Evolutionary conservation across 371 early-diverging fungal species (phyloP).

Genomic region (Catenaria anguillulae): DNA sequence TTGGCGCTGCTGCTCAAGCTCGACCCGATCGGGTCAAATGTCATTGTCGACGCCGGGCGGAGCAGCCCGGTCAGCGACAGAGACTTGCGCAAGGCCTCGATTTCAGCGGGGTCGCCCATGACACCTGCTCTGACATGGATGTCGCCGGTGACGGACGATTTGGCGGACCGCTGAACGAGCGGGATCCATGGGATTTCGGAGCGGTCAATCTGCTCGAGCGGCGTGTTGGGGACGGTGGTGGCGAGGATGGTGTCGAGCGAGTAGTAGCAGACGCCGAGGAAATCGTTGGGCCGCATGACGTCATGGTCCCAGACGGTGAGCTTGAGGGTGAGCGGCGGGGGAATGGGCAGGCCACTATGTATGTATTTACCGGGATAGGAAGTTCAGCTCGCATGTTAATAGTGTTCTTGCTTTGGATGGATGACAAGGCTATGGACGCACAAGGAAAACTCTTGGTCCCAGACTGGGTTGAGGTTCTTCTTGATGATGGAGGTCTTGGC

Average conservation of each 20-base stretch:
- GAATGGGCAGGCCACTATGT: not conserved
- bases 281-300: not conserved
- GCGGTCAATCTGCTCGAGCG: not conserved
- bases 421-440: not conserved
- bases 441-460: slow-evolving; percentile 54
- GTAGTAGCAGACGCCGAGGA: not conserved
- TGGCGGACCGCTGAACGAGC: not conserved
- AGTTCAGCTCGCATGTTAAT: too few relatives aligned
- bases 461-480: slow-evolving; percentile 37
- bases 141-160: not conserved
- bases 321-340: not conserved
- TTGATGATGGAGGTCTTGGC: slow-evolving; percentile 49
- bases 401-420: too few relatives aligned
- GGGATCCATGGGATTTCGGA: not conserved
- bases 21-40: too few relatives aligned
- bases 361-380: not conserved
- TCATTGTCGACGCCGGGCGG: too few relatives aligned
- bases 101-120: not conserved
- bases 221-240: not conserved
- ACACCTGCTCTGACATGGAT: not conserved
- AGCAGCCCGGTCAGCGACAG: too few relatives aligned
- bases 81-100: too few relatives aligned
- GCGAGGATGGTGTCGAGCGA: not conserved
- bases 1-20: too few relatives aligned
- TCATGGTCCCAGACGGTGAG: slow-evolving; percentile 1